Evolutionary conservation across 495 filamentous ascomycete species (phyloP), one percentile per base, ranked within the genome.

Genomic region (Penicillium lagena): DNA sequence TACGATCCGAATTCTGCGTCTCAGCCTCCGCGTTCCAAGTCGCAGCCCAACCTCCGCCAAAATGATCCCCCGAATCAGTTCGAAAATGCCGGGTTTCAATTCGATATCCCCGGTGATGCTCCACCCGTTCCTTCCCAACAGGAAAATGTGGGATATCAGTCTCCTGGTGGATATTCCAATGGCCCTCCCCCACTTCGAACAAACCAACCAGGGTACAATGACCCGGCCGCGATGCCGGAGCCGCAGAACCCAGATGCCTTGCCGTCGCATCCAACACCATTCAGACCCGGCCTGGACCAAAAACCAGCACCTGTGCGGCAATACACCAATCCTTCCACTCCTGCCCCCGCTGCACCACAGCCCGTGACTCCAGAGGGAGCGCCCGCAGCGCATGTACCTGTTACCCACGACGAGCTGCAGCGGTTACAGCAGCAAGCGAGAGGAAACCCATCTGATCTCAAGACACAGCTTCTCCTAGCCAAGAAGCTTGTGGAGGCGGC

Each of bases 401-500:
- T 97, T 28, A 96, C 93, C 0, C 64, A 68, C 7, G 75, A 82
- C 12, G 93, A 96, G 62, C 70, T 98, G 0, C 83, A 91, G 45
- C 72, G 72, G 11, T 69, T 96, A 6, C 82, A 86, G 31, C 75
- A 76, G 40, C 65, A 68, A n/a, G 78, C 80, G 22, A 81, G 80
- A 52, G 71, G 67, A 14, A 85, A 87, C 45, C 83, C 90, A 3
- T 70, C 73, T 7, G 89, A 96, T 45, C 77, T 82, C 30, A 75
- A 74, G 42, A 73, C 80, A 13, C 82, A 86, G 33, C 75, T 98
- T 37, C 58, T 72, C 0, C 70, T 96, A 1, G 90, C 89, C 2
- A 88, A 93, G 70, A 90, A 87, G 54, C 66, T 95, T 12, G 83
- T 90, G 9, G 90, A 96, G 64, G 93, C 93, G 0, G 76, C 90